A percentile compares a stretch with the other conserved stretches of the same genome.
phyloP scores from a whole-genome alignment of 2,329 filamentous ascomycete genomes.

The Aphanocladium album region DNA sequence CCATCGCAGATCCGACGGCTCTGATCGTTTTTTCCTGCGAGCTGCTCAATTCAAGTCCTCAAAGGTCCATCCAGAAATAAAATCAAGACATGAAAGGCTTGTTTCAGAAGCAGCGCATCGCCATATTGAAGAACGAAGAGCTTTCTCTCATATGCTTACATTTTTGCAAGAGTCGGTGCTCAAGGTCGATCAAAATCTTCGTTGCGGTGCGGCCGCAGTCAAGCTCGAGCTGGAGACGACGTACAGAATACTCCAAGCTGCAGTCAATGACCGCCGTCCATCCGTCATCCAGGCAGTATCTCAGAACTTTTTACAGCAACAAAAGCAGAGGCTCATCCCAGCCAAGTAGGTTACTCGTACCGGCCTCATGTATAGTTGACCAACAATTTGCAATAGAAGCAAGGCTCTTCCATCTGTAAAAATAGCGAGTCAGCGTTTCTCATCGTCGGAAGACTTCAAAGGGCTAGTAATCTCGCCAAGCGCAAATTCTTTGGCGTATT shows the following conservation, averaged over 20 bases:
- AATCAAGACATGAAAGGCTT: conserved; percentile 17
- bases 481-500: conserved; percentile 23
- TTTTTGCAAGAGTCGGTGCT: conserved; percentile 24
- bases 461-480: conserved; percentile 24
- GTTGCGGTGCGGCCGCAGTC: conserved; percentile 19
- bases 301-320: conserved; percentile 5
- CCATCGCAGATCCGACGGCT: conserved; percentile 20
- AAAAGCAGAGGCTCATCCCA: not conserved
- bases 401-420: not conserved
- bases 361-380: not conserved
- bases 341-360: not conserved
- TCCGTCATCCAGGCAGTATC: conserved; percentile 4
- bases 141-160: conserved; percentile 22
- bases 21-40: conserved; percentile 21
- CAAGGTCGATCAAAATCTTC: conserved; percentile 18
- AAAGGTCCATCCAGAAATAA: conserved; percentile 17
- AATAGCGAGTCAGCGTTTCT: conserved; percentile 7
- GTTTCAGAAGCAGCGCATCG: conserved; percentile 16
- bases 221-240: conserved; percentile 16
- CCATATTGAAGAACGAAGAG: conserved; percentile 19
- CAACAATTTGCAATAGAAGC: not conserved
- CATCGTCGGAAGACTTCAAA: conserved; percentile 20
- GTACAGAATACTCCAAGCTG: not conserved
- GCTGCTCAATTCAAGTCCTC: conserved; percentile 12
- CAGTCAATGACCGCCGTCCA: not conserved